Evolutionary conservation across 2,329 filamentous ascomycete genomes (phyloP).

Genomic region (Penicillium aurantiogriseum): DNA sequence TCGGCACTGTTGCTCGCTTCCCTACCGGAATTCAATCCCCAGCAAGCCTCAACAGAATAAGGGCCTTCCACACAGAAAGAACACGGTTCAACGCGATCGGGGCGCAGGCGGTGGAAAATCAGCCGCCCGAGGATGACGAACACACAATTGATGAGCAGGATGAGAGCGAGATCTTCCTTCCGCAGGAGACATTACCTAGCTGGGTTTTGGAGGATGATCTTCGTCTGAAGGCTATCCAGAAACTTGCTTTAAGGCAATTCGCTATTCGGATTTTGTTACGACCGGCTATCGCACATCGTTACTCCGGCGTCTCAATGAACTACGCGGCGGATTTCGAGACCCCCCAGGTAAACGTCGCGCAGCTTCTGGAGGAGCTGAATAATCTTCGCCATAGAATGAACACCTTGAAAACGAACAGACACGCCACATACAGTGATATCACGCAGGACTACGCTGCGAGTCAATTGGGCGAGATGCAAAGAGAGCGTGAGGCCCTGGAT

Average conservation of each 20-base stretch:
- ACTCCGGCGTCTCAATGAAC: conserved; percentile 34
- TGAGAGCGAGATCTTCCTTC: conserved; percentile 19
- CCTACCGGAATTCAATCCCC: conserved; percentile 10
- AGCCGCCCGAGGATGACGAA: conserved; percentile 9
- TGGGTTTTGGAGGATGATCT: conserved; percentile 33
- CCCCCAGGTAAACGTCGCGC: conserved; percentile 31
- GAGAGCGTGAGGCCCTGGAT: conserved; percentile 27
- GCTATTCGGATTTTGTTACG: conserved; percentile 41
- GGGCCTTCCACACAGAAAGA: conserved; percentile 21
- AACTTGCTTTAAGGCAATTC: conserved; percentile 40
- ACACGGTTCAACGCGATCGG: conserved; percentile 4
- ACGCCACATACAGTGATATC: conserved; percentile 34
- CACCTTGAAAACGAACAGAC: conserved; percentile 26
- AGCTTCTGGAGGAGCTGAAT: conserved; percentile 37
- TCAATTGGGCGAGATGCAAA: conserved; percentile 17
- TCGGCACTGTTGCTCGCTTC: conserved; percentile 24
- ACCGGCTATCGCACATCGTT: conserved; percentile 40
- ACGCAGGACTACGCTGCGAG: conserved; percentile 27
- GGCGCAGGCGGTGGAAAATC: conserved; percentile 10
- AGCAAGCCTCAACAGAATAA: conserved; percentile 12
- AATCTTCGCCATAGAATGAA: conserved; percentile 33
- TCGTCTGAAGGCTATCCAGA: conserved; percentile 40
- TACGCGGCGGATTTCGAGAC: conserved; percentile 30
- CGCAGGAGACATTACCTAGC: conserved; percentile 21
- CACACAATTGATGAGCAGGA: conserved; percentile 16